phyloP scores from a whole-genome alignment of 805 yeast genomes.

The Pichia eremophila region DNA sequence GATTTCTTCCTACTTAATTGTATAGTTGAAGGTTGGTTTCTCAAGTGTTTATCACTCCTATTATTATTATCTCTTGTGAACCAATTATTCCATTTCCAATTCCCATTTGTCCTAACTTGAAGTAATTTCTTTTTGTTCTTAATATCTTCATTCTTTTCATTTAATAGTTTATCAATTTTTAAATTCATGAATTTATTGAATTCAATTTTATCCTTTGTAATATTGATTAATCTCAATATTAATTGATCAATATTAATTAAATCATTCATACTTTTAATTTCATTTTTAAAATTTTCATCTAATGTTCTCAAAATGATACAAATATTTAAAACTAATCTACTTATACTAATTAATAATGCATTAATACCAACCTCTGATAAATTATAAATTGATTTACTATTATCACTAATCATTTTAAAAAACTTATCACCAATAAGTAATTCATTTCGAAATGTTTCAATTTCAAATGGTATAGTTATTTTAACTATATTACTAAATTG shows the following conservation, averaged over 20 bases:
- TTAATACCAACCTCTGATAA: not conserved
- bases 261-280: conserved; percentile 10
- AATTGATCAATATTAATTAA: conserved; percentile 6
- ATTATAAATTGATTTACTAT: not conserved
- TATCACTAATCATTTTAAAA: not conserved
- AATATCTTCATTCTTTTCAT: not conserved
- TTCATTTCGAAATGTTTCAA: conserved; percentile 2
- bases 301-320: not conserved
- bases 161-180: conserved; percentile 10
- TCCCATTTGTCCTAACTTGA: not conserved
- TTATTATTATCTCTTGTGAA: not conserved
- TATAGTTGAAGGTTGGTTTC: not conserved
- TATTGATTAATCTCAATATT: not conserved
- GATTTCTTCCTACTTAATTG: not conserved
- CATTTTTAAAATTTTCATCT: not conserved
- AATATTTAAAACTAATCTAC: conserved; percentile 3
- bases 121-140: not conserved
- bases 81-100: not conserved
- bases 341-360: not conserved
- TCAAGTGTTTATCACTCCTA: too few relatives aligned
- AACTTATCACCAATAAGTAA: not conserved
- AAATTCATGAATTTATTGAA: not conserved
- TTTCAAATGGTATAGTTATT: conserved; percentile 16
- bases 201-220: not conserved
- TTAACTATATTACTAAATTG: conserved; percentile 12